Conservation (phyloP, 768 basidiomycete species). For the Tricholoma furcatifolium region DNA sequence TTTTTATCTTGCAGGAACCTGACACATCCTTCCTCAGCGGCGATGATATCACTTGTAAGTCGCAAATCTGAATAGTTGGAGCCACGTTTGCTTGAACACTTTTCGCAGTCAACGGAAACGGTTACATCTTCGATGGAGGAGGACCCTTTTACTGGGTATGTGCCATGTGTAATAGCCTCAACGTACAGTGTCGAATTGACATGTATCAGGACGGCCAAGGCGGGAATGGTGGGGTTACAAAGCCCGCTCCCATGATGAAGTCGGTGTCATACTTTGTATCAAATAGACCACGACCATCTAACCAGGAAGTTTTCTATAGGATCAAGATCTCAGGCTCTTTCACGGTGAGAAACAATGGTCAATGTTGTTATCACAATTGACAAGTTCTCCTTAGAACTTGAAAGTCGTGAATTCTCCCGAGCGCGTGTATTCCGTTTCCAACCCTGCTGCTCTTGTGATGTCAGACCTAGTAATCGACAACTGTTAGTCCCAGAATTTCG, state of each 20-base stretch:
- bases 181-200: background rate
- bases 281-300: background rate
- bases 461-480: slow-evolving; percentile 51
- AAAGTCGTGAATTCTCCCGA: slow-evolving; percentile 41
- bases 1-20: background rate
- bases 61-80: background rate
- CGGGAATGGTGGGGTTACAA: slow-evolving; percentile 34
- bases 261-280: slow-evolving; percentile 9
- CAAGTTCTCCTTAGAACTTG: slow-evolving; percentile 27
- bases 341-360: slow-evolving; percentile 20
- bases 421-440: slow-evolving; percentile 37
- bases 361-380: background rate
- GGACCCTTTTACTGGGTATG: slow-evolving; percentile 44
- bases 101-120: slow-evolving; percentile 38
- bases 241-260: slow-evolving; percentile 47
- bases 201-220: slow-evolving; percentile 37
- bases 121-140: slow-evolving; percentile 40
- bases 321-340: slow-evolving; percentile 38
- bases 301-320: slow-evolving; percentile 17
- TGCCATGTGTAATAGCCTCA: background rate
- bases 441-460: slow-evolving; percentile 40
- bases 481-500: slow-evolving; percentile 34
- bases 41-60: slow-evolving; percentile 45
- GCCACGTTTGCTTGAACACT: background rate
- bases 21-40: slow-evolving; percentile 33